These are phyloP conservation scores for Rhizoclosmatium sp. DNA, from an alignment of 192 early-diverging fungal genomes.

Conservation along the genomic window DNA sequence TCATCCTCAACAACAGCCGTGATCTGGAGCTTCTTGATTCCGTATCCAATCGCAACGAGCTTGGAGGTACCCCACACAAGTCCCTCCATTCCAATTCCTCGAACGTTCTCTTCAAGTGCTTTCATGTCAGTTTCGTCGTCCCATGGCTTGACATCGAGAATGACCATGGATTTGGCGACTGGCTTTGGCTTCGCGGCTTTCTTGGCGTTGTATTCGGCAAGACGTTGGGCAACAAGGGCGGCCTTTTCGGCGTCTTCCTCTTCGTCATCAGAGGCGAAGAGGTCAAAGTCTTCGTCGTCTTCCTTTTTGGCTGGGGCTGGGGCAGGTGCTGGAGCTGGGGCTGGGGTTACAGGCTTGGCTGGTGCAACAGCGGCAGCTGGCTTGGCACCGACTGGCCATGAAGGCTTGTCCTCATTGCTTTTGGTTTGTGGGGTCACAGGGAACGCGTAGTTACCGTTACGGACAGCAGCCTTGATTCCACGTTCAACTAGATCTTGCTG, in stretches of 20 bases:
- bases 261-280: constrained; percentile 95
- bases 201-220: constrained; percentile 90
- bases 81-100: constrained; percentile 83
- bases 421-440: too few species aligned
- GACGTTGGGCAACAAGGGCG: constrained; percentile 83
- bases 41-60: constrained; percentile 86
- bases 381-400: too few species aligned
- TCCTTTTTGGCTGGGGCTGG: constrained; percentile 58
- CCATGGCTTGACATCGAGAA: constrained; percentile 97
- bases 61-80: constrained; percentile 86
- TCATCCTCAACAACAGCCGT: constrained; percentile 92
- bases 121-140: constrained; percentile 92
- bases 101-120: constrained; percentile 76
- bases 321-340: constrained; percentile 38
- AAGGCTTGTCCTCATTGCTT: too few species aligned
- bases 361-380: too few species aligned
- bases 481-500: not conserved
- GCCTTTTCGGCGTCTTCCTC: constrained; percentile 92
- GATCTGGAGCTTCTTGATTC: constrained; percentile 97
- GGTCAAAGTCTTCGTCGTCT: constrained; percentile 89
- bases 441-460: not conserved
- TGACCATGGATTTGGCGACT: constrained; percentile 91
- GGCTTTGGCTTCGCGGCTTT: constrained; percentile 85
- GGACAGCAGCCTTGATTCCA: not conserved
- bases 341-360: constrained; percentile 62